Conservation (phyloP, 768 basidiomycete genomes). For the Mycena alexandri region DNA sequence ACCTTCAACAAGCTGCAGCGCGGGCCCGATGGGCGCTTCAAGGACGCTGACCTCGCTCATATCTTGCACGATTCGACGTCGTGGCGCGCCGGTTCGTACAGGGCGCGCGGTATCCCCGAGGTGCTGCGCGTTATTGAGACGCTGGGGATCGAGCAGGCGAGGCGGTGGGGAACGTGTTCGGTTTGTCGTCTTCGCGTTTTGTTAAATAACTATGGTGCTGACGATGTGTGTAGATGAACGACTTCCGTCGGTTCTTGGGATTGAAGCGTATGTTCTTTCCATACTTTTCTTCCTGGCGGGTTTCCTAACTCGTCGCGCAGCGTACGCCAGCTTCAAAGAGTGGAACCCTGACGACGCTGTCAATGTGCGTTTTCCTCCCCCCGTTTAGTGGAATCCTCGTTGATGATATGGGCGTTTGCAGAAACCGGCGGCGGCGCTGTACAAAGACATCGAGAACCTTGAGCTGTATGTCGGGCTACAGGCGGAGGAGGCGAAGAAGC, state of each 20-base stretch:
- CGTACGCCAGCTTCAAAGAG: conserved; percentile 73
- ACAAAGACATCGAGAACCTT: conserved; percentile 80
- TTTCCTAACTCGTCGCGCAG: conserved; percentile 49
- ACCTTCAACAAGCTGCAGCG: conserved; percentile 69
- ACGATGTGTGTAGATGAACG: conserved; percentile 63
- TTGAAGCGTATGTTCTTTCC: conserved; percentile 63
- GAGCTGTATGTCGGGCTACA: conserved; percentile 84
- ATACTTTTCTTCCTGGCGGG: neutral
- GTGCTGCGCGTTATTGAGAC: conserved; percentile 77
- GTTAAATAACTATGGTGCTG: conserved; percentile 1
- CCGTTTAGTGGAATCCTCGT: neutral
- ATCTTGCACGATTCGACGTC: conserved; percentile 75
- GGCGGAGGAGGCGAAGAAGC: conserved; percentile 78
- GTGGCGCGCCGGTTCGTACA: conserved; percentile 70
- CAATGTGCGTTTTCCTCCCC: conserved; percentile 52
- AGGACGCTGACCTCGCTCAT: conserved; percentile 71
- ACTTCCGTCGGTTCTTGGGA: conserved; percentile 79
- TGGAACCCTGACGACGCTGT: conserved; percentile 78
- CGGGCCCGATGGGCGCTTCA: conserved; percentile 66
- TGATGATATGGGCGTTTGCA: conserved; percentile 41
- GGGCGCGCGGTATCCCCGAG: conserved; percentile 77
- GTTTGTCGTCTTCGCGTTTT: conserved; percentile 56
- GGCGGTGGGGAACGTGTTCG: conserved; percentile 80
- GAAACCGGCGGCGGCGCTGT: conserved; percentile 74
- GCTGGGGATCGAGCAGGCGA: conserved; percentile 73